These are phyloP conservation scores for Colletotrichum costaricense DNA, from an alignment of 2,329 filamentous ascomycete species.

Conservation along the genomic window DNA sequence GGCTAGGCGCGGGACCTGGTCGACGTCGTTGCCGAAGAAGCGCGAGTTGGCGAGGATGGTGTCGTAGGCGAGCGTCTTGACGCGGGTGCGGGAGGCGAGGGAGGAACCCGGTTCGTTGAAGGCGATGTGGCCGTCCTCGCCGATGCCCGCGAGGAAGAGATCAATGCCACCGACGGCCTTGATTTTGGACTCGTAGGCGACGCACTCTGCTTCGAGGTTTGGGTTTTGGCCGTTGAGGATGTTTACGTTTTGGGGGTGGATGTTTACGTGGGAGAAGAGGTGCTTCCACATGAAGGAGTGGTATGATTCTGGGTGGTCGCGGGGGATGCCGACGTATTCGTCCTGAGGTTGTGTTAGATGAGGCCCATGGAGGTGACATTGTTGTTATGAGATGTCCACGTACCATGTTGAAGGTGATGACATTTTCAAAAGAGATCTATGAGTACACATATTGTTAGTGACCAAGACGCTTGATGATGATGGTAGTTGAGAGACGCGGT, in stretches of 20 bases:
- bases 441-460: slow-evolving; percentile 37
- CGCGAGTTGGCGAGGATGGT: slow-evolving; percentile 87
- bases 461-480: background rate
- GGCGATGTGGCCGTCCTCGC: slow-evolving; percentile 87
- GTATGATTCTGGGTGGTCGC: slow-evolving; percentile 87
- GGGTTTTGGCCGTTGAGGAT: slow-evolving; percentile 85
- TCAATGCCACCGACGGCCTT: slow-evolving; percentile 81
- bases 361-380: slow-evolving; percentile 12
- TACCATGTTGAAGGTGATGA: slow-evolving; percentile 94
- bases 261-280: slow-evolving; percentile 88
- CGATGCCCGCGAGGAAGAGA: slow-evolving; percentile 86
- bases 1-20: slow-evolving; percentile 82
- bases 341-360: slow-evolving; percentile 61
- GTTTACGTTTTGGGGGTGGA: slow-evolving; percentile 84
- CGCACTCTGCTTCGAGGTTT: slow-evolving; percentile 81
- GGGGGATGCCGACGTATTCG: slow-evolving; percentile 86
- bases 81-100: slow-evolving; percentile 79
- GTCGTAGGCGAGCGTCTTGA: slow-evolving; percentile 89
- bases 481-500: background rate
- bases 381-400: slow-evolving; percentile 33
- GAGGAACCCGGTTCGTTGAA: slow-evolving; percentile 92
- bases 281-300: slow-evolving; percentile 95
- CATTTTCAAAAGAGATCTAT: slow-evolving; percentile 86
- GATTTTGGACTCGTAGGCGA: slow-evolving; percentile 84
- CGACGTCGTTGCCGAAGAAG: slow-evolving; percentile 82